These are phyloP conservation scores for Ceratocystis cubensis DNA, from an alignment of 2,329 filamentous ascomycete genomes.

Conservation along the genomic window DNA sequence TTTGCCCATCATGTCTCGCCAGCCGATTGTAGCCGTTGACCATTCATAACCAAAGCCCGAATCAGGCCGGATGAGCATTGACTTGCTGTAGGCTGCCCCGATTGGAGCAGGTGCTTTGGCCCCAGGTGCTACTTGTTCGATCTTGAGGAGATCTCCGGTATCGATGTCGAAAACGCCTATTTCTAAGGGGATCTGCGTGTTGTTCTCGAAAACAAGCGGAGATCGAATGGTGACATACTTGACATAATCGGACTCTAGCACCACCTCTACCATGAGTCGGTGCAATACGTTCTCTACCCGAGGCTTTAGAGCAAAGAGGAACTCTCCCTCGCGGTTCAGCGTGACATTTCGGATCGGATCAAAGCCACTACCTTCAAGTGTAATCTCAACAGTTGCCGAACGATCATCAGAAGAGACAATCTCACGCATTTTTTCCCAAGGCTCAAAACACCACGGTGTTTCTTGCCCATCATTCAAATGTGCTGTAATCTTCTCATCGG, in stretches of 20 bases:
- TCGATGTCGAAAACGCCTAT: constrained; percentile 79
- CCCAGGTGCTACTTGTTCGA: constrained; percentile 91
- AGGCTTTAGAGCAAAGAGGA: constrained; percentile 76
- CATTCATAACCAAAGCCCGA: constrained; percentile 94
- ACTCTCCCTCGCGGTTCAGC: constrained; percentile 88
- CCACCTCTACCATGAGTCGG: constrained; percentile 82
- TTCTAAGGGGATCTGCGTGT: constrained; percentile 91
- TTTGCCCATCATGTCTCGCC: constrained; percentile 76
- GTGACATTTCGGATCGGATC: constrained; percentile 79
- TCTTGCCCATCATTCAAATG: constrained; percentile 82
- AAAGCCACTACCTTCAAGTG: constrained; percentile 86
- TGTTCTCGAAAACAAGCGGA: constrained; percentile 83
- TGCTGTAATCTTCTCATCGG: constrained; percentile 43
- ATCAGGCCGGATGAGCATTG: constrained; percentile 75
- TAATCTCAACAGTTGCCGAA: constrained; percentile 65
- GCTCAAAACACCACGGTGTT: constrained; percentile 90
- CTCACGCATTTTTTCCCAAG: constrained; percentile 92
- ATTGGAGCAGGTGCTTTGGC: constrained; percentile 83
- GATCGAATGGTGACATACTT: constrained; percentile 96
- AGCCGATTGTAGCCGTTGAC: constrained; percentile 82
- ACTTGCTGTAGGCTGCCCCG: constrained; percentile 82
- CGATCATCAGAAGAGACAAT: constrained; percentile 74
- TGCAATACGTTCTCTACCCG: constrained; percentile 77
- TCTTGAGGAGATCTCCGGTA: constrained; percentile 84
- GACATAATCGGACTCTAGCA: constrained; percentile 83